phyloP scores from a whole-genome alignment of 306 rosid species.

The Quercus bicolor region DNA sequence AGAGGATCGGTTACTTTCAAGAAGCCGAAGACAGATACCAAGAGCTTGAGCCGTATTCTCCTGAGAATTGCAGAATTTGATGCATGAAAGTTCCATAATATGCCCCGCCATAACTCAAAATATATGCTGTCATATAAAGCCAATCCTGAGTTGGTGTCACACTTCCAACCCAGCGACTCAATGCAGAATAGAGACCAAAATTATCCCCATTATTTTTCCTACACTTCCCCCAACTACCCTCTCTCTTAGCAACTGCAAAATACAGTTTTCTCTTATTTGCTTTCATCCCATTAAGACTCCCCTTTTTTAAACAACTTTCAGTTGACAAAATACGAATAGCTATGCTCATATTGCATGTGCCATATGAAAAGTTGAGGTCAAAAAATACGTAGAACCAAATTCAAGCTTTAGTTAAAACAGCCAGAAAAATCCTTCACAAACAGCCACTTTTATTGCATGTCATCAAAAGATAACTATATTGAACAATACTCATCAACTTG shows the following conservation, averaged over 20 bases:
- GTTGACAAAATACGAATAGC: no score
- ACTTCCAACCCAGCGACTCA: no score
- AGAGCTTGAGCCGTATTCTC: slow-evolving; percentile 89
- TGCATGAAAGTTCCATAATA: background rate
- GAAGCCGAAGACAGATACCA: slow-evolving; percentile 89
- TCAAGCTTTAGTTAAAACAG: no score
- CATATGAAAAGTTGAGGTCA: no score
- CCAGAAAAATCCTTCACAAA: no score
- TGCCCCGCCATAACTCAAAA: background rate
- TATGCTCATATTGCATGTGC: no score
- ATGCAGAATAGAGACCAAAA: background rate
- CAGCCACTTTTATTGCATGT: no score
- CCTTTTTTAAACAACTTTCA: no score
- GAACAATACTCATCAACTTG: no score
- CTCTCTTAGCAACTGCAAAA: background rate
- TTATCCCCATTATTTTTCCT: background rate
- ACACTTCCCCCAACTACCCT: background rate
- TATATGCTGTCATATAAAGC: background rate
- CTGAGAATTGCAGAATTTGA: slow-evolving; percentile 40
- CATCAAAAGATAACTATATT: no score
- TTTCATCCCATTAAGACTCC: background rate
- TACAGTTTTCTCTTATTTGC: background rate
- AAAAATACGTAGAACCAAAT: no score
- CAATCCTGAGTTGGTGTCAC: background rate
- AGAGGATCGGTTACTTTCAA: slow-evolving; percentile 80